phyloP scores from a whole-genome alignment of 495 filamentous ascomycete species.

The Mytilinidion resinicola region DNA sequence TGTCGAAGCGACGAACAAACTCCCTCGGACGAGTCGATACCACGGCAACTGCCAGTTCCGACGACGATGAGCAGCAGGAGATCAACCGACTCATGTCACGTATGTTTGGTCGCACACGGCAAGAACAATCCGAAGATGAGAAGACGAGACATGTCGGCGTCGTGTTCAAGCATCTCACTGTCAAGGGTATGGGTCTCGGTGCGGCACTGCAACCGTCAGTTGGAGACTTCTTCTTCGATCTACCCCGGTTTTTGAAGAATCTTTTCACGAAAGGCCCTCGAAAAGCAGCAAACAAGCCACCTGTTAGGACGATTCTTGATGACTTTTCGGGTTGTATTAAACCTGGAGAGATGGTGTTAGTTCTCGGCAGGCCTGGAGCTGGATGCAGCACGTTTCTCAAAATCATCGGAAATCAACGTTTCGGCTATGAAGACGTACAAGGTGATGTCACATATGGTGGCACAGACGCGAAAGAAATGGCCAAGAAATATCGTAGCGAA shows the following conservation, averaged over 20 bases:
- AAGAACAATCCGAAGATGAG: constrained; percentile 60
- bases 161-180: constrained; percentile 42
- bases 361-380: constrained; percentile 64
- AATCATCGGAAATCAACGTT: constrained; percentile 58
- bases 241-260: constrained; percentile 43
- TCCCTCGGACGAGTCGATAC: constrained; percentile 17
- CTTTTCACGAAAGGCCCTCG: constrained; percentile 44
- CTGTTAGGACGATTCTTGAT: constrained; percentile 58
- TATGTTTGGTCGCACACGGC: constrained; percentile 58
- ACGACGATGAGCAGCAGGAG: constrained; percentile 51
- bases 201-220: constrained; percentile 60
- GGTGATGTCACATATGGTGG: constrained; percentile 63
- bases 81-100: constrained; percentile 55
- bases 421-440: constrained; percentile 54
- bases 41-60: constrained; percentile 26
- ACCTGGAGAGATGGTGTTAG: constrained; percentile 52
- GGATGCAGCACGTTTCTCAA: constrained; percentile 72
- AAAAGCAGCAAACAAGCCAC: constrained; percentile 40
- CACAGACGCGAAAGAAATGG: constrained; percentile 53
- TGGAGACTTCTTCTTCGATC: constrained; percentile 55
- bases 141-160: constrained; percentile 42
- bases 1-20: constrained; percentile 47
- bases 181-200: constrained; percentile 61
- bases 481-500: constrained; percentile 60
- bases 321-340: constrained; percentile 51